Base-by-base conservation (phyloP, 306 rosid species). In the Herpetospermum pedunculosum region DNA sequence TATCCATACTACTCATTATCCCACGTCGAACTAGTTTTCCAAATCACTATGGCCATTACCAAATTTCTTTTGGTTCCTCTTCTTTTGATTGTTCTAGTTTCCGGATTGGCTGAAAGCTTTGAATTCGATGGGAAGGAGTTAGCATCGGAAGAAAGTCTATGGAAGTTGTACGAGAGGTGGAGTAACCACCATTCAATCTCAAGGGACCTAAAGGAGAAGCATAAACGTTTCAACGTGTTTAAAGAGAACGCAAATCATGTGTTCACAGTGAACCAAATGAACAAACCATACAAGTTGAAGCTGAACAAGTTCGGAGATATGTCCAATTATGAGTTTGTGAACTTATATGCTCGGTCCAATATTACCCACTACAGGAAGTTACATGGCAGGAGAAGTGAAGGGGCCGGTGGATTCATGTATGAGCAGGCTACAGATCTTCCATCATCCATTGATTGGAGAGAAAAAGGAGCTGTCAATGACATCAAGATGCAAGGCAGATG, bases 231-330 rank as follows among this genome's bases (percentile, higher is more conserved):
- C 85, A 74, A 75, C 19, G 85, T 84, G 69, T 87, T 84, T 74
- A 87, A 87, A 77, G 74, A 75, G 55, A 87, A 84, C 14, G 78
- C 73, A 16, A 77, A 68, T 76, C 85, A 87, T 69, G 74, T 84
- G 7, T 80, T 80, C 79, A 74, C 73, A 72, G 80, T 77, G 67
- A 87, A 84, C 79, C 78, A 78, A 63, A 87, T 82, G 86, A 65
- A 70, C 29, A 87, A 48, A 76, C 88, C 84, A 8, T 87, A 87
- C 79, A 84, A 80, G 82, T 71, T 84, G 74, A 81, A 76, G 41
- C 47, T 87, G 57, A 84, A 84, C 82, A 81, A 80, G 86, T 87
- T 82, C 69, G 84, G 88, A 0, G 86, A 78, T 77, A 78, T 82
- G 82, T 84, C 84, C 41, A 84, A 82, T 54, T 65, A 73, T 14